Evolutionary conservation across 768 basidiomycete genomes (phyloP).

Genomic region (Vararia minispora): DNA sequence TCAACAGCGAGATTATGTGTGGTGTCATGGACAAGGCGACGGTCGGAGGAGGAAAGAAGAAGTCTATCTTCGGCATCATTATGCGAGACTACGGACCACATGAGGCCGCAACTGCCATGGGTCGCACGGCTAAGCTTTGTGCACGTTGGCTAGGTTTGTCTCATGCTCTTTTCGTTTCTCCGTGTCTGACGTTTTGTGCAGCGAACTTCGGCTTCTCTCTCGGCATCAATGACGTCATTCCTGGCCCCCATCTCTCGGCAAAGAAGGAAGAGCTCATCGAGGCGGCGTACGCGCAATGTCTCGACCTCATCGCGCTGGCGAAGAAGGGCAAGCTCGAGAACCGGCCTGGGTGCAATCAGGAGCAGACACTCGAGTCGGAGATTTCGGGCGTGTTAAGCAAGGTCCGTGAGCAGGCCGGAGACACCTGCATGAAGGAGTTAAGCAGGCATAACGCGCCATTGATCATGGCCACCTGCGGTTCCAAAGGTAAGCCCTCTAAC

Average conservation of each 20-base stretch:
- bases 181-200: constrained; percentile 22
- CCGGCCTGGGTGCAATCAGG: constrained; percentile 95
- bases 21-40: constrained; percentile 99
- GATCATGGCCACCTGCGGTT: constrained; percentile 99
- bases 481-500: constrained; percentile 60
- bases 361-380: constrained; percentile 93
- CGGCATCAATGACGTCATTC: constrained; percentile 98
- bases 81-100: constrained; percentile 93
- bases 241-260: constrained; percentile 68
- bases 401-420: constrained; percentile 92
- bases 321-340: constrained; percentile 90
- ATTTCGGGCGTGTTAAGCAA: constrained; percentile 90
- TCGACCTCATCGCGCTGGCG: constrained; percentile 77
- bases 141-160: constrained; percentile 81
- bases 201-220: constrained; percentile 97
- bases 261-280: constrained; percentile 84
- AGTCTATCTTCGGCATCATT: constrained; percentile 97
- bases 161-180: constrained; percentile 2
- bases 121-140: constrained; percentile 87
- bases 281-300: constrained; percentile 80
- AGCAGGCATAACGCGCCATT: constrained; percentile 93
- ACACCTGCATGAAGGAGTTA: constrained; percentile 97
- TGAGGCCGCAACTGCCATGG: constrained; percentile 93
- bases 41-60: constrained; percentile 97
- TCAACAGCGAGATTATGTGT: constrained; percentile 98